Base-by-base conservation (phyloP, 345 rosid species). In the Dipteronia sinensis region DNA sequence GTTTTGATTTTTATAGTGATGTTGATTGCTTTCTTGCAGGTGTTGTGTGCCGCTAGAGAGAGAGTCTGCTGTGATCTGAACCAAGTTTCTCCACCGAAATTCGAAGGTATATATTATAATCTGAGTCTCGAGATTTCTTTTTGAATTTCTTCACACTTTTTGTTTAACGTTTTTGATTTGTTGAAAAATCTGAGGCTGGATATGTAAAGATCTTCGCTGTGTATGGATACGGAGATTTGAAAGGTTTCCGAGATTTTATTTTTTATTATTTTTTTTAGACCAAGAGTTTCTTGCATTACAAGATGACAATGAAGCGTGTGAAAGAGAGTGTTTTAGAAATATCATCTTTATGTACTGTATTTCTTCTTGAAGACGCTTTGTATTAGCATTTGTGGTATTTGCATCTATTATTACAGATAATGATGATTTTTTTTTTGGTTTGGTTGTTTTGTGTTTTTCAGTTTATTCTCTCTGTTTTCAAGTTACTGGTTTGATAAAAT, bases 251-350 rank as follows among this genome's bases (percentile, higher is more conserved):
- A 44, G 13, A 12, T 66, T 27, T 27, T 27, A 27, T 27, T 55
- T 66, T 5, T 7, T 66, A 9, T 53, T 66, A 3, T 12, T 64
- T 27, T 63, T 3, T 27, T 27, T 27, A 19, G 34, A 49, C n/a
- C 66, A 67, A 46, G 27, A n/a, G 74, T 74, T 74, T 67, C 75
- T 79, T 79, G 78, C 70, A 79, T 79, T 74, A 25, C 69, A 79
- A 62, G 74, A 20, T 19, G 68, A 15, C 59, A 19, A 63, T 25
- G 62, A 61, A 77, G 47, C 65, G 46, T 67, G 67, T 15, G 73
- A 59, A 13, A 12, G 44, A 23, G 23, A 15, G 64, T 13, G 15
- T 61, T 46, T 10, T 44, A 49, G 75, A 4, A 5, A 4, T 34
- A 34, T 31, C 56, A 15, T 16, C n/a, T 16, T 53, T 19, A 49